Evolutionary conservation across 768 basidiomycete species (phyloP).

Genomic region (Tulasnella sp.): DNA sequence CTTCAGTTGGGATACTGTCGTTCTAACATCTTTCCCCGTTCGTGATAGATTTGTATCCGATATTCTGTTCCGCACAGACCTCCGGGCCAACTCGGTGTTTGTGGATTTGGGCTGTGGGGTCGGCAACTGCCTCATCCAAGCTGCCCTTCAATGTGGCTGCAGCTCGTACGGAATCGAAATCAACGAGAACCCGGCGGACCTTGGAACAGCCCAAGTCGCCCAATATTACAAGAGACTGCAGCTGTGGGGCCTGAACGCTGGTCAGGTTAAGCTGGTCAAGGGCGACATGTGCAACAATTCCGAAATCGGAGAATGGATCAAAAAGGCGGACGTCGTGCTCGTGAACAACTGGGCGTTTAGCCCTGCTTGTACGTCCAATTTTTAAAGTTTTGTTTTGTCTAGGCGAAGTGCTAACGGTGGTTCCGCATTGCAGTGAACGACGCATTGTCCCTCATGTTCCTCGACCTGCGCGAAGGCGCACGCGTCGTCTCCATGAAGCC

Average conservation of each 20-base stretch:
- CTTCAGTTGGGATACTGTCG: not conserved
- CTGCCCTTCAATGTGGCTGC: conserved; percentile 68
- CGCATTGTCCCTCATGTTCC: conserved; percentile 74
- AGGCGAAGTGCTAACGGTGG: not conserved
- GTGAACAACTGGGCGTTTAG: conserved; percentile 84
- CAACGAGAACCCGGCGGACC: conserved; percentile 65
- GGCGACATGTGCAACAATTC: conserved; percentile 74
- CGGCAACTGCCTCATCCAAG: conserved; percentile 75
- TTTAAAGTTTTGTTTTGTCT: not conserved
- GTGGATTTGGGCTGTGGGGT: conserved; percentile 83
- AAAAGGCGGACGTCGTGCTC: conserved; percentile 82
- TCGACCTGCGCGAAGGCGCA: conserved; percentile 90
- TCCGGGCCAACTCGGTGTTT: conserved; percentile 58
- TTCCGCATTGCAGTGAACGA: conserved; percentile 60
- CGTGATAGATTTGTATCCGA: conserved; percentile 45
- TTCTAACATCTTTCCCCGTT: not conserved
- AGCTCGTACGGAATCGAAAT: conserved; percentile 72
- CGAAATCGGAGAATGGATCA: conserved; percentile 60
- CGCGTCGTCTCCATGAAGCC: conserved; percentile 83
- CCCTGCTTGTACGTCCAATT: conserved; percentile 52
- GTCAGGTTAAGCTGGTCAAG: conserved; percentile 69
- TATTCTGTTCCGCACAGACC: conserved; percentile 48
- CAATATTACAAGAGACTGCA: conserved; percentile 71
- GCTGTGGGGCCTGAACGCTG: conserved; percentile 84
- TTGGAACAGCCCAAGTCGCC: conserved; percentile 66